Base-by-base conservation (phyloP, 352 stramenopile species). In the Pythium brachiatum region DNA sequence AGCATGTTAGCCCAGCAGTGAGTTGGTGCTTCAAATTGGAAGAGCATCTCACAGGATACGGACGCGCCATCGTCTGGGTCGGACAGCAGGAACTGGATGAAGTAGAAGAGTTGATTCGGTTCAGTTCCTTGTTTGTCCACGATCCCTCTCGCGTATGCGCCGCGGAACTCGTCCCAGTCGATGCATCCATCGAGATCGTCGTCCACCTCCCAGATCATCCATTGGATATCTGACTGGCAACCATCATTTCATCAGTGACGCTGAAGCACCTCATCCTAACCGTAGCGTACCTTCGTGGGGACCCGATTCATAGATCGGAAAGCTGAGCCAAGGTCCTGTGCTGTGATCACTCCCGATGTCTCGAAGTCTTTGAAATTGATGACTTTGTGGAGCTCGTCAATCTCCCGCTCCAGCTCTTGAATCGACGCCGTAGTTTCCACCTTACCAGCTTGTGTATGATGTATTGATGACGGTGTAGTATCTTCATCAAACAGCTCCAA, bases 171-270 rank as follows among this genome's bases (percentile, higher is more conserved):
- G 31, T 97, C 81, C 86, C 91, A 97, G 52, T 89, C 88, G 52
- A 98, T 65, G 43, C 69, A 75, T 27, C 87, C 92, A 74, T 99
- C 95, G 16, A 98, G 73, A 53, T 98, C 96, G 60, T 99, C 93
- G 73, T 99, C 96, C 3, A 97, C 86, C 70, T 98, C 96, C 96
- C 96, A 99, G 52, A 99, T 96, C 76, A 99, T 98, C 74, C 97
- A 95, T 60, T 98, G 89, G 16, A 97, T 77, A 57, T 98, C 91
- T 41, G 79, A 82, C 81, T 97, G 53, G 12, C 51, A 16, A 38
- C 11, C 1, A 11, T 13, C 36, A 7, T 3, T 18, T 53, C 5
- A 46, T 39, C 26, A 31, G 13, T n/a, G 1, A 47, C 20, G 9
- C 23, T 0, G 26, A 13, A 20, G 18, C 32, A 13, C 8, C 20